These are phyloP conservation scores for Microsporum audouinii DNA, from an alignment of 2,329 filamentous ascomycete species.

Conservation along the genomic window DNA sequence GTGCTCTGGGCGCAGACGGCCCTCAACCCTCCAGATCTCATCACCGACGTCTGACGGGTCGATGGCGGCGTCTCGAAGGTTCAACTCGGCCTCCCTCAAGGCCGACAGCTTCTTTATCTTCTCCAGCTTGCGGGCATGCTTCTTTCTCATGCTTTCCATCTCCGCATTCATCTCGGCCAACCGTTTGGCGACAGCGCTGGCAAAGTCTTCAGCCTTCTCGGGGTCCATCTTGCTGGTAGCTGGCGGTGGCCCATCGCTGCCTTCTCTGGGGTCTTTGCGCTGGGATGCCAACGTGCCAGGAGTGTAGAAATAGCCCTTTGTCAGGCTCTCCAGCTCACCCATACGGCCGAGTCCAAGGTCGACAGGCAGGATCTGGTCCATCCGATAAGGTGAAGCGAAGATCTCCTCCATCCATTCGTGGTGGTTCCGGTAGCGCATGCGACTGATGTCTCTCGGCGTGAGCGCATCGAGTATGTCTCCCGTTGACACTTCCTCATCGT, in stretches of 20 bases:
- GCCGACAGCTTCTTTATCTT: constrained; percentile 60
- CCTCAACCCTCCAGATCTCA: constrained; percentile 55
- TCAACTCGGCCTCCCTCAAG: constrained; percentile 62
- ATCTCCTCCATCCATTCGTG: constrained; percentile 99
- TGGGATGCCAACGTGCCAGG: constrained; percentile 27
- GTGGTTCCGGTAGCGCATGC: constrained; percentile 80
- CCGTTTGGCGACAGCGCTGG: constrained; percentile 61
- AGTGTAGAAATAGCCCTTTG: constrained; percentile 70
- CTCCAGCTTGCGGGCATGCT: constrained; percentile 64
- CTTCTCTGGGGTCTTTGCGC: constrained; percentile 22
- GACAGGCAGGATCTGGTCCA: constrained; percentile 72
- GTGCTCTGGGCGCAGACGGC: constrained; percentile 26
- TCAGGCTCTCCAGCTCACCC: constrained; percentile 70
- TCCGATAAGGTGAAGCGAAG: constrained; percentile 76
- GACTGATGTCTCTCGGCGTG: constrained; percentile 78
- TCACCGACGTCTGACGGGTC: constrained; percentile 42
- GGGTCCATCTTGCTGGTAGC: constrained; percentile 54
- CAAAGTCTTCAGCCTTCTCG: constrained; percentile 73
- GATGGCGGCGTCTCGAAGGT: constrained; percentile 56
- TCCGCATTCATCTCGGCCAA: constrained; percentile 64
- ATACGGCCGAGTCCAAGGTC: constrained; percentile 77
- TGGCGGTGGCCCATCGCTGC: constrained; percentile 17
- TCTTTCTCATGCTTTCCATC: constrained; percentile 70
- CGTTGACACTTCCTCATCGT: constrained; percentile 78
- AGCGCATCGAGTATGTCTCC: constrained; percentile 85